Evolutionary conservation across 1,284 basidiomycete species (phyloP).

Genomic region (Ceraceosorus guamensis): DNA sequence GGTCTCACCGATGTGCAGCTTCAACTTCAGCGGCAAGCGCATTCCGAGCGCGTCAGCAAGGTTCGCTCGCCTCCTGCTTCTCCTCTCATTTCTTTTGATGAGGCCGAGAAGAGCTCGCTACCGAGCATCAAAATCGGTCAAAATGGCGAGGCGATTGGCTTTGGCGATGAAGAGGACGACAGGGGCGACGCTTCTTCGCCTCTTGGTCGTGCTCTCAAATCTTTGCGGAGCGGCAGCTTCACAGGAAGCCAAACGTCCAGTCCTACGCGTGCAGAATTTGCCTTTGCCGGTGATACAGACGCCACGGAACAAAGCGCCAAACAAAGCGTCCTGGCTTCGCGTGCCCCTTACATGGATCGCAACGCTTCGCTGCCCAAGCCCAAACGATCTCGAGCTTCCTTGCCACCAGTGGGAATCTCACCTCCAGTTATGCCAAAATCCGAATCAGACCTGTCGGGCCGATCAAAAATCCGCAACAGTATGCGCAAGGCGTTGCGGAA

Average conservation of each 20-base stretch:
- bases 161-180: too few relatives aligned
- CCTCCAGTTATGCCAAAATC: conserved; percentile 4
- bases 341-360: too few relatives aligned
- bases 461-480: neutral
- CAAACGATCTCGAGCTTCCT: conserved; percentile 12
- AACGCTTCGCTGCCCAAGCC: conserved; percentile 11
- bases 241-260: too few relatives aligned
- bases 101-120: too few relatives aligned
- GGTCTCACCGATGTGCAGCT: conserved; percentile 20
- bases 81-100: conserved; percentile 22
- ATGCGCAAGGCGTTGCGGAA: neutral
- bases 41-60: neutral
- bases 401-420: too few relatives aligned
- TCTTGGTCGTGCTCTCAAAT: conserved; percentile 2
- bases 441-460: neutral
- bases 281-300: too few relatives aligned
- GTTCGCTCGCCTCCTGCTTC: conserved; percentile 12
- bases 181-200: conserved; percentile 6
- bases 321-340: too few relatives aligned
- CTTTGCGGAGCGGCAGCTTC: neutral
- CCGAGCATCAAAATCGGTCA: conserved; percentile 12
- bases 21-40: conserved; percentile 7
- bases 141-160: too few relatives aligned
- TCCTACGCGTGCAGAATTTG: too few relatives aligned
- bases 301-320: too few relatives aligned